A percentile compares a stretch with the other conserved stretches of the same genome.
These are phyloP conservation scores for Cichorium intybus DNA, from an alignment of 140 eudicot species.

Conservation along the genomic window DNA sequence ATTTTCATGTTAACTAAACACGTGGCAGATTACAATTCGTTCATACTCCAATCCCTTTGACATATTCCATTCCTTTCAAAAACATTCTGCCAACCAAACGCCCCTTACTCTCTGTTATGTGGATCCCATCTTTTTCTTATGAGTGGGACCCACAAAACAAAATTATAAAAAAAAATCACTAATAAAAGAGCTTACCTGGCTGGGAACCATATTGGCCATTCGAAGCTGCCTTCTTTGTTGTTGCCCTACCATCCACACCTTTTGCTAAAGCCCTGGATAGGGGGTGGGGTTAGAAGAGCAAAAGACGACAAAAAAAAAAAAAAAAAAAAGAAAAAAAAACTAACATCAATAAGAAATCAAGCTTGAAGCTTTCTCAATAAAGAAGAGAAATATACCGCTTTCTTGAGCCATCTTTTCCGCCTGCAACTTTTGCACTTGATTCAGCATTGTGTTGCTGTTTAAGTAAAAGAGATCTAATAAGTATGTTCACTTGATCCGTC, in stretches of 20 bases:
- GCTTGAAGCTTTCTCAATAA: background rate
- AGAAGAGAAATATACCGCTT: constrained; percentile 46
- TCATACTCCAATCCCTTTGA: no score
- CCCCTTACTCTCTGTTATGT: background rate
- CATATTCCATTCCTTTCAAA: no score
- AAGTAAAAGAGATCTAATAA: constrained; percentile 74
- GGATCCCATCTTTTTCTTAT: background rate
- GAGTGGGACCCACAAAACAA: constrained; percentile 3
- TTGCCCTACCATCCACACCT: constrained; percentile 54
- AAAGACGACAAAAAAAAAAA: no score
- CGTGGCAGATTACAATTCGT: no score
- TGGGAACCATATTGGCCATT: constrained; percentile 3
- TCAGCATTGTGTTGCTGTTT: constrained; percentile 59
- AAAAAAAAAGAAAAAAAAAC: background rate
- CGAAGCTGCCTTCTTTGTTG: constrained; percentile 56
- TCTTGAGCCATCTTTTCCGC: constrained; percentile 48
- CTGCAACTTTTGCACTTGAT: constrained; percentile 38
- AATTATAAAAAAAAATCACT: background rate
- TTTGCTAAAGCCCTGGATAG: constrained; percentile 54
- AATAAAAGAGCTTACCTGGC: constrained; percentile 44
- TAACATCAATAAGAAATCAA: background rate
- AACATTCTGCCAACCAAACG: no score
- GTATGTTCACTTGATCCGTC: constrained; percentile 78
- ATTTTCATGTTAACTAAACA: no score
- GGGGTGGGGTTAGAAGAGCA: no score